Conservation (phyloP, 345 rosid species). For the Atalantia buxifolia region DNA sequence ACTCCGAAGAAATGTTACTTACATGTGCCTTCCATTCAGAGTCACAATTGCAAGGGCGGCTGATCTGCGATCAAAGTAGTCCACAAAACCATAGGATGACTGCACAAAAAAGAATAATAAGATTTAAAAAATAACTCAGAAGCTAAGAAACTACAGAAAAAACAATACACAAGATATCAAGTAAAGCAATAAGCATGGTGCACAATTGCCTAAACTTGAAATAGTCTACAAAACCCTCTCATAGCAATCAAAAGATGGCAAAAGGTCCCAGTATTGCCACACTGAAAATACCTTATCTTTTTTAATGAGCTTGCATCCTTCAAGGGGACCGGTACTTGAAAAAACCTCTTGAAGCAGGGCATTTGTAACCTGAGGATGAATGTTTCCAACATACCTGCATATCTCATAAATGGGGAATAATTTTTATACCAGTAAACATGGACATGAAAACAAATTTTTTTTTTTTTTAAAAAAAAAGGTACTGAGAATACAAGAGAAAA, state of each 20-base stretch:
- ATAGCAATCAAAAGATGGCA: neutral
- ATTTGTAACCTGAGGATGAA: constrained; percentile 67
- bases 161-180: neutral
- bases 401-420: constrained; percentile 8
- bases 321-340: constrained; percentile 61
- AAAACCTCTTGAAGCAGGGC: constrained; percentile 67
- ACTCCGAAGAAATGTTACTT: constrained; percentile 27
- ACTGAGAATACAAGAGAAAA: neutral
- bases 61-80: constrained; percentile 85
- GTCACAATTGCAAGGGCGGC: constrained; percentile 78
- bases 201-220: neutral
- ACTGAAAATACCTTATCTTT: constrained; percentile 56
- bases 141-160: neutral
- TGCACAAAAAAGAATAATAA: constrained; percentile 28
- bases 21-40: constrained; percentile 91
- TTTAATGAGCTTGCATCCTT: constrained; percentile 68
- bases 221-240: neutral
- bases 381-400: constrained; percentile 68
- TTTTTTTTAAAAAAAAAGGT: neutral
- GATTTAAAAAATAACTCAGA: neutral
- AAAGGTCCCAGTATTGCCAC: neutral
- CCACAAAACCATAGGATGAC: constrained; percentile 94
- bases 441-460: constrained; percentile 14
- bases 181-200: neutral
- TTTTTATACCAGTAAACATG: neutral